Evolutionary conservation across 2,329 filamentous ascomycete species (phyloP).

Genomic region (Aspergillus sojae): DNA sequence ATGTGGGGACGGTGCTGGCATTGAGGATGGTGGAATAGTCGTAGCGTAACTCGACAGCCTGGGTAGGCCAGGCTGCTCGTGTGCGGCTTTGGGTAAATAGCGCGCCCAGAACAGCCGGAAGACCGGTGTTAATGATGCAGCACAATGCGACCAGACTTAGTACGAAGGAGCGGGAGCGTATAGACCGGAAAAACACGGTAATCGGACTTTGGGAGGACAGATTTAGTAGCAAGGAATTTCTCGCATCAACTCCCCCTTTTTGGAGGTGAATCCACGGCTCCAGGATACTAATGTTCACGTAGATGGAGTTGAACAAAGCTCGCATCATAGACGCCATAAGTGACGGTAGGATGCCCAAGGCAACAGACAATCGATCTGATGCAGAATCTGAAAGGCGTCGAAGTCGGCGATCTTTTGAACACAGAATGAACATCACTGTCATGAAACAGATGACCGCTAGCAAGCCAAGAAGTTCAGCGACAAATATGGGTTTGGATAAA

Average conservation of each 20-base stretch:
- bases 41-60: background rate
- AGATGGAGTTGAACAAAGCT: background rate
- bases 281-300: background rate
- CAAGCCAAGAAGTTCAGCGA: background rate
- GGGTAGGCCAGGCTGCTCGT: background rate
- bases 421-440: background rate
- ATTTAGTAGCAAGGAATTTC: background rate
- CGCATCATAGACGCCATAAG: background rate
- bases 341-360: background rate
- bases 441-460: background rate
- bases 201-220: background rate
- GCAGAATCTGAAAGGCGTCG: background rate
- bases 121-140: background rate
- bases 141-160: background rate
- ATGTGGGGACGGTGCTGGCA: background rate
- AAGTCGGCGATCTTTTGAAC: background rate
- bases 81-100: background rate
- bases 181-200: background rate
- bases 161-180: background rate
- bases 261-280: constrained; percentile 2
- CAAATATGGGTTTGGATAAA: background rate
- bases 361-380: background rate
- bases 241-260: background rate
- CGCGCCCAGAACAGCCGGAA: background rate
- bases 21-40: background rate